Evolutionary conservation across 2,329 filamentous ascomycete genomes (phyloP).

Genomic region (Orbilia oligospora): DNA sequence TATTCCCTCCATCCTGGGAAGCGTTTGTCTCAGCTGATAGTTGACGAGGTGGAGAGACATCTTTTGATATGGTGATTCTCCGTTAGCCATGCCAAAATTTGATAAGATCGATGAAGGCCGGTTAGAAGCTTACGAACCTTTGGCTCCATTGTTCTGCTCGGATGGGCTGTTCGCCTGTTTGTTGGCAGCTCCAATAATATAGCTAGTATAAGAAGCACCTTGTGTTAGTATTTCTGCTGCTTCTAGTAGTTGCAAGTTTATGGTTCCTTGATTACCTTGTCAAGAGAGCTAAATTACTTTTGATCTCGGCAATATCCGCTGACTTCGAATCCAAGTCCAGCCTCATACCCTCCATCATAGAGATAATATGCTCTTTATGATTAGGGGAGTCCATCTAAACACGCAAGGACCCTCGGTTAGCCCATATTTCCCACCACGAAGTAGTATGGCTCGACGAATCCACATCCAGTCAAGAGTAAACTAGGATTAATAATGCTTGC

Average conservation of each 20-base stretch:
- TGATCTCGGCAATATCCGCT: slow-evolving; percentile 46
- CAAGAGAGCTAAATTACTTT: slow-evolving; percentile 21
- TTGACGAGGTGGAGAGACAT: background rate
- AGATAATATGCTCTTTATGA: slow-evolving; percentile 18
- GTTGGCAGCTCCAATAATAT: background rate
- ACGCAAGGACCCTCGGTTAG: slow-evolving; percentile 13
- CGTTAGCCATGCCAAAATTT: slow-evolving; percentile 7
- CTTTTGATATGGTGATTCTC: slow-evolving; percentile 14
- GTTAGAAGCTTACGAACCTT: slow-evolving; percentile 33
- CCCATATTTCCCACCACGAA: background rate
- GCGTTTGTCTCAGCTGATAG: background rate
- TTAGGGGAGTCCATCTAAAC: slow-evolving; percentile 41
- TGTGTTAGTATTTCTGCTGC: background rate
- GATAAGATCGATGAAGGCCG: background rate
- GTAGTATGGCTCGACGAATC: background rate
- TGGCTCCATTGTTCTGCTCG: background rate
- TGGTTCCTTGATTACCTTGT: slow-evolving; percentile 14
- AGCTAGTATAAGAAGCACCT: background rate
- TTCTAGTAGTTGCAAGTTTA: background rate
- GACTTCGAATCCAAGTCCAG: slow-evolving; percentile 43
- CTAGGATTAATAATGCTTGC: background rate
- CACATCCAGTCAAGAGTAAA: background rate
- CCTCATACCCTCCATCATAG: slow-evolving; percentile 38
- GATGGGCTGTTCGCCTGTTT: background rate
- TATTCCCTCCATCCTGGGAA: slow-evolving; percentile 12